Conservation (phyloP, 2,329 filamentous ascomycete species). For the Cordyceps cicadae region DNA sequence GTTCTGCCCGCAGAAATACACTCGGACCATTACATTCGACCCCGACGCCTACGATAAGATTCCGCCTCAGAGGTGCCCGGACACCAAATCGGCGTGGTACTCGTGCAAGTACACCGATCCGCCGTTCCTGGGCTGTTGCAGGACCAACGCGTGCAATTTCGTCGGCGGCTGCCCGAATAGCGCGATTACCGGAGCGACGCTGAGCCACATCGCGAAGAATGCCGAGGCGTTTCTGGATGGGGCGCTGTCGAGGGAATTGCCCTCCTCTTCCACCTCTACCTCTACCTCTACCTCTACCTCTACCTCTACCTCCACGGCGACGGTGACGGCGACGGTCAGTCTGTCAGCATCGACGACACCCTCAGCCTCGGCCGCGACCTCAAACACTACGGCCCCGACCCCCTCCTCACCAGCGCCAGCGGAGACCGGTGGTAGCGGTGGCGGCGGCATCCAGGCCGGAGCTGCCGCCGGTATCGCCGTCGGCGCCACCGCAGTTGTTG, state of each 20-base stretch:
- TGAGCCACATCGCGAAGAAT: constrained; percentile 17
- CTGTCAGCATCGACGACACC: no score
- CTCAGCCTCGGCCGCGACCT: no score
- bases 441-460: constrained; percentile 9
- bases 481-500: constrained; percentile 12
- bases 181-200: constrained; percentile 18
- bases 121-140: constrained; percentile 33
- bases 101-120: constrained; percentile 22
- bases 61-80: constrained; percentile 24
- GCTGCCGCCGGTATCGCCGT: constrained; percentile 17
- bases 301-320: not conserved
- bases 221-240: not conserved
- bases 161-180: constrained; percentile 18
- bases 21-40: constrained; percentile 23
- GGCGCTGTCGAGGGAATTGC: not conserved
- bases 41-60: constrained; percentile 19
- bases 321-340: no score
- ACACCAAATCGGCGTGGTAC: constrained; percentile 23
- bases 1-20: constrained; percentile 24
- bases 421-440: not conserved
- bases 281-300: not conserved
- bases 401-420: not conserved
- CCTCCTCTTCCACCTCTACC: not conserved
- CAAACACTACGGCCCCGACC: not conserved
- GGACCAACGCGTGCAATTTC: constrained; percentile 16